phyloP scores from a whole-genome alignment of 2,329 filamentous ascomycete genomes.

The Cercospora sp. region DNA sequence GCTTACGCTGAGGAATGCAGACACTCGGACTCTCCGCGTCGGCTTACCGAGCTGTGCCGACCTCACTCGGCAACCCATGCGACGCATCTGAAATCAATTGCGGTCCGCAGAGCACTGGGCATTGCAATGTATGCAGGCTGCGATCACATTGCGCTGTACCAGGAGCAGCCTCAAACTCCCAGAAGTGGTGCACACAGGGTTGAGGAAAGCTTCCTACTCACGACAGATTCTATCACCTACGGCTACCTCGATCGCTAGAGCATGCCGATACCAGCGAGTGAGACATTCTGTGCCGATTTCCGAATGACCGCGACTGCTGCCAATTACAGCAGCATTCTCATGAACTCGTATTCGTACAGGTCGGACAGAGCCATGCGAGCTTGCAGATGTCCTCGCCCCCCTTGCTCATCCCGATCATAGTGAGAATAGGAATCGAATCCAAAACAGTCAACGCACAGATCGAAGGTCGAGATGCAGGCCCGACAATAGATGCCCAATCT shows the following conservation, averaged over 20 bases:
- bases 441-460: neutral
- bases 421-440: neutral
- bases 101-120: neutral
- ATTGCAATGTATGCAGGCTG: neutral
- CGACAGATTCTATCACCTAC: neutral
- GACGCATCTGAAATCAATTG: too few species aligned
- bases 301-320: neutral
- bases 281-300: neutral
- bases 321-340: neutral
- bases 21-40: constrained; percentile 4
- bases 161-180: too few species aligned
- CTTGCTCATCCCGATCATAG: constrained; percentile 1
- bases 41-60: constrained; percentile 13
- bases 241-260: neutral
- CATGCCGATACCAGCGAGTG: neutral
- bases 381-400: neutral
- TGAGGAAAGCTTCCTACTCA: neutral
- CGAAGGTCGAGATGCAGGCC: neutral
- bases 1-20: constrained; percentile 1
- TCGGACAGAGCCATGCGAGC: neutral
- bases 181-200: neutral
- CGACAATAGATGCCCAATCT: constrained; percentile 3
- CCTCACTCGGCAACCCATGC: neutral
- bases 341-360: neutral
- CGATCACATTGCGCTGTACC: neutral